Evolutionary conservation across 2,329 filamentous ascomycete genomes (phyloP).

Genomic region (Phaeosphaeria sp.): DNA sequence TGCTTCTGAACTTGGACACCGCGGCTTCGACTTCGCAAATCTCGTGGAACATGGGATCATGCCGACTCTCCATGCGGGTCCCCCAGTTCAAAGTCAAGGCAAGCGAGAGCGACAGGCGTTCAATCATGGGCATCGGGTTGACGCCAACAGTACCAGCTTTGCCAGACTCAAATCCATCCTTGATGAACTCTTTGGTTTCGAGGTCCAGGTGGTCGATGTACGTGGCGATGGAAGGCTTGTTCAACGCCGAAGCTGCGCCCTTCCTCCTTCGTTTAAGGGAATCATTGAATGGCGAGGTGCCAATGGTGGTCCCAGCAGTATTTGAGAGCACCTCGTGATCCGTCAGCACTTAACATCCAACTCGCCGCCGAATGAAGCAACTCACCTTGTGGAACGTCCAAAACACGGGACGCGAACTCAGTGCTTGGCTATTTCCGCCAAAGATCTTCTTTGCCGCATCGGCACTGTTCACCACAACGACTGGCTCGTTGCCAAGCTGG

Average conservation of each 20-base stretch:
- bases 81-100: constrained; percentile 72
- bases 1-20: constrained; percentile 65
- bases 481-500: constrained; percentile 54
- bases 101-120: constrained; percentile 67
- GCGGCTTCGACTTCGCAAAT: constrained; percentile 69
- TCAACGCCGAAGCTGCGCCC: constrained; percentile 69
- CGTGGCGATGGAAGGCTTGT: constrained; percentile 67
- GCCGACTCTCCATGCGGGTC: constrained; percentile 63
- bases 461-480: constrained; percentile 53
- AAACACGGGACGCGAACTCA: constrained; percentile 52
- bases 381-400: constrained; percentile 55
- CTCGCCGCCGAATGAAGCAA: neutral
- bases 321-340: constrained; percentile 63
- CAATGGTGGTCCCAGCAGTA: constrained; percentile 71
- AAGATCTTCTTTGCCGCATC: constrained; percentile 51
- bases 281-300: constrained; percentile 71
- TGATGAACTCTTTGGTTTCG: constrained; percentile 68
- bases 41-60: constrained; percentile 67
- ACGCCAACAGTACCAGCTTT: constrained; percentile 60
- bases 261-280: constrained; percentile 69
- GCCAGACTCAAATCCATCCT: constrained; percentile 66
- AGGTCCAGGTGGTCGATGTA: constrained; percentile 69
- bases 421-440: constrained; percentile 50
- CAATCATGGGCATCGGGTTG: constrained; percentile 73
- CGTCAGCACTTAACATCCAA: constrained; percentile 5